phyloP scores from a whole-genome alignment of 2,329 filamentous ascomycete genomes.

The Exutisphaerella laricina region DNA sequence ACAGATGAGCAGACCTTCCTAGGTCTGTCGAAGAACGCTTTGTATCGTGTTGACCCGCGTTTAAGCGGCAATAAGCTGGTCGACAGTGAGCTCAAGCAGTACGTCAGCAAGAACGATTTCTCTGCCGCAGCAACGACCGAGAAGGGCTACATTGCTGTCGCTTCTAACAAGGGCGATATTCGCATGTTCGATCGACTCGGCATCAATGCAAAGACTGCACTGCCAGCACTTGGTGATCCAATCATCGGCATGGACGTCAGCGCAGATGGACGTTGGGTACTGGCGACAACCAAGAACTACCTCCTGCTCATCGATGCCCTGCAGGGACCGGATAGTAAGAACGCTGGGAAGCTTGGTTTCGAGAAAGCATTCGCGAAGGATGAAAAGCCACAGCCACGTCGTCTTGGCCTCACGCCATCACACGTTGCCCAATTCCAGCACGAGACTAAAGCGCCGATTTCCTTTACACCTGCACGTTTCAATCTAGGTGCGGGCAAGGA shows the following conservation, averaged over 20 bases:
- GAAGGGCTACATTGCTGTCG: constrained; percentile 93
- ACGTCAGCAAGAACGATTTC: constrained; percentile 95
- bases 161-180: constrained; percentile 96
- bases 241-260: constrained; percentile 94
- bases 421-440: constrained; percentile 97
- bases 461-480: constrained; percentile 89
- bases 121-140: constrained; percentile 90
- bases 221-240: constrained; percentile 88
- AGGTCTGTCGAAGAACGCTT: constrained; percentile 83
- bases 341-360: constrained; percentile 96
- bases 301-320: constrained; percentile 86
- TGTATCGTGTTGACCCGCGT: constrained; percentile 91
- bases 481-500: constrained; percentile 72
- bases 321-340: constrained; percentile 76
- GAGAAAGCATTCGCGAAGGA: constrained; percentile 90
- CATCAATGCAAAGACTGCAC: constrained; percentile 95
- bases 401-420: constrained; percentile 78
- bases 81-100: constrained; percentile 89
- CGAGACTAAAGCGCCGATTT: constrained; percentile 79
- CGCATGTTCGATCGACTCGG: constrained; percentile 93
- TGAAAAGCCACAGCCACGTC: constrained; percentile 85
- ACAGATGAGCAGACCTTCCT: constrained; percentile 92
- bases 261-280: constrained; percentile 90
- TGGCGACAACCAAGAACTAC: constrained; percentile 91
- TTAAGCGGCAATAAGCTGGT: constrained; percentile 87